phyloP scores from a whole-genome alignment of 2,329 filamentous ascomycete species.

The Hansfordia pulvinata region DNA sequence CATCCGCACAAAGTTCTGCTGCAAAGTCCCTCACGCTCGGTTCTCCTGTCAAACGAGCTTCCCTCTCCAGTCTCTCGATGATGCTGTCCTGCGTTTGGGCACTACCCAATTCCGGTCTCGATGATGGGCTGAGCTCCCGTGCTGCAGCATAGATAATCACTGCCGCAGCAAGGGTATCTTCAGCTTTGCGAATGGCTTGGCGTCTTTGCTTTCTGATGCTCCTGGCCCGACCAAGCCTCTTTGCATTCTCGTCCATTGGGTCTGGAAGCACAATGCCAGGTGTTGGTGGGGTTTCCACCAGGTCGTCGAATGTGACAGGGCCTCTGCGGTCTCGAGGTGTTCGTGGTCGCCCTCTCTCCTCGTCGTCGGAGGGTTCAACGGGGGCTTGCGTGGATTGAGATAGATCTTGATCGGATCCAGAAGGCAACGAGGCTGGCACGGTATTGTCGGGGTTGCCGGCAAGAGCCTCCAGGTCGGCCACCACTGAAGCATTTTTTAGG shows the following conservation, averaged over 20 bases:
- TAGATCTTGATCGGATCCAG: background rate
- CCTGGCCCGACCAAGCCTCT: constrained; percentile 24
- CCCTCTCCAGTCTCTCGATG: too few species aligned
- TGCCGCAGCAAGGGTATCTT: constrained; percentile 39
- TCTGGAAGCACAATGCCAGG: constrained; percentile 33
- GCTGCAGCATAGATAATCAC: constrained; percentile 39
- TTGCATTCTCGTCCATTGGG: constrained; percentile 21
- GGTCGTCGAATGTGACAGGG: constrained; percentile 11
- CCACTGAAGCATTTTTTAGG: too few species aligned
- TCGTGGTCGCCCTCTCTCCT: background rate
- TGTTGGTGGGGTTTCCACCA: too few species aligned
- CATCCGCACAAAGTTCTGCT: constrained; percentile 18
- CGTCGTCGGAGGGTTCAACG: background rate
- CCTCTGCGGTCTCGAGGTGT: too few species aligned
- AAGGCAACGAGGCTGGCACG: too few species aligned
- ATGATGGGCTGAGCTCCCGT: constrained; percentile 25
- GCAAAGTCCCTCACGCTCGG: too few species aligned
- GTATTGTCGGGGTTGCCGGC: too few species aligned
- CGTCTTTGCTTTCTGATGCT: constrained; percentile 30
- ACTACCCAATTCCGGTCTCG: constrained; percentile 8
- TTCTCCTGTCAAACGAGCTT: too few species aligned
- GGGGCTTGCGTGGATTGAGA: background rate
- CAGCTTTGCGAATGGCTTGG: constrained; percentile 28
- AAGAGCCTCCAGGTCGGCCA: too few species aligned
- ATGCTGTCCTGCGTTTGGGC: constrained; percentile 9